These are phyloP conservation scores for Aspergillus tubingensis DNA, from an alignment of 2,329 filamentous ascomycete genomes.

Conservation along the genomic window DNA sequence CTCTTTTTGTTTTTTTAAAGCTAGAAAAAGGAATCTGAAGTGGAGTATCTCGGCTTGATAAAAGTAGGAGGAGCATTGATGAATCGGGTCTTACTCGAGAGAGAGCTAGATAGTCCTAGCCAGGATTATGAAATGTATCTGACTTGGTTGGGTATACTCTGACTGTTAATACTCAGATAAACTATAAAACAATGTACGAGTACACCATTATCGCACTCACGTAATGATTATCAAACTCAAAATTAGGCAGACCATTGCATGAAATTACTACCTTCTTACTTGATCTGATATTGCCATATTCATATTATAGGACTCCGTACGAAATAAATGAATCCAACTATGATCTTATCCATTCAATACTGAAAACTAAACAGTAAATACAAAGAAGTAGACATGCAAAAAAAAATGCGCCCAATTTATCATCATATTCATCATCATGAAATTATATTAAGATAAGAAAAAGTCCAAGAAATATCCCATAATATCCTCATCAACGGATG, in stretches of 20 bases:
- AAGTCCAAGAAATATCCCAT: neutral
- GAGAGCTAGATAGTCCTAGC: neutral
- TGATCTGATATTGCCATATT: too few species aligned
- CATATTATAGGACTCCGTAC: too few species aligned
- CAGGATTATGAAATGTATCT: neutral
- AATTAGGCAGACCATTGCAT: too few species aligned
- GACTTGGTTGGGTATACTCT: neutral
- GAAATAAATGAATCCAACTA: too few species aligned
- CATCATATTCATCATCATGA: constrained; percentile 9
- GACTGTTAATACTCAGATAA: neutral
- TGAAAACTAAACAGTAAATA: neutral
- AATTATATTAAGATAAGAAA: constrained; percentile 1
- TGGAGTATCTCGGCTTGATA: neutral
- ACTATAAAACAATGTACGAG: neutral
- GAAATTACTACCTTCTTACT: too few species aligned
- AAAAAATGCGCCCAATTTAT: constrained; percentile 8
- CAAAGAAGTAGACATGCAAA: neutral
- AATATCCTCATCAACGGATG: constrained; percentile 6
- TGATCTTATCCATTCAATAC: too few species aligned
- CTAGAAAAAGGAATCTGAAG: constrained; percentile 7
- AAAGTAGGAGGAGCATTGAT: neutral
- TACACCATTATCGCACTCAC: neutral
- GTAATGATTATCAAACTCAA: too few species aligned
- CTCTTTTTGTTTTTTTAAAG: constrained; percentile 3
- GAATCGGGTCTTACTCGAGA: neutral